These are phyloP conservation scores for Achaetomium macrosporum DNA, from an alignment of 2,329 filamentous ascomycete genomes.

Conservation along the genomic window DNA sequence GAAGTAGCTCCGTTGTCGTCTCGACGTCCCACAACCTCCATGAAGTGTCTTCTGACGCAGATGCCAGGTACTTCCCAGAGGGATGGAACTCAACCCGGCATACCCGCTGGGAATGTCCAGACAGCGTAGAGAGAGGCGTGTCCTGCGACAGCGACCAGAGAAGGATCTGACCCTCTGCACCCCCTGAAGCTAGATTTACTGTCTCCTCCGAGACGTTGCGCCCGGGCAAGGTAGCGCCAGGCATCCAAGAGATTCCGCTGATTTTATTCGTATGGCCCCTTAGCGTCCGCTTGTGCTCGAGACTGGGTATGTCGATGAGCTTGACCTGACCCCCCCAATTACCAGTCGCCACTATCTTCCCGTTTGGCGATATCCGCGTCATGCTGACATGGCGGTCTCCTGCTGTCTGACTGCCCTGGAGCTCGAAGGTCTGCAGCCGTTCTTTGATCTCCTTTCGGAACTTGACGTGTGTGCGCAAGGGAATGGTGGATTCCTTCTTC, in stretches of 20 bases:
- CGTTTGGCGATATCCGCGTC: conserved; percentile 81
- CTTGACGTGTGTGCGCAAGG: conserved; percentile 83
- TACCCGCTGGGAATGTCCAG: conserved; percentile 80
- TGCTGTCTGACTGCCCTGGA: conserved; percentile 89
- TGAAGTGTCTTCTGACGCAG: conserved; percentile 91
- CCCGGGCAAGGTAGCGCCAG: conserved; percentile 67
- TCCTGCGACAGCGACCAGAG: conserved; percentile 87
- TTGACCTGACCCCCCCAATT: conserved; percentile 92
- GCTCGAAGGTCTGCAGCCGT: conserved; percentile 71
- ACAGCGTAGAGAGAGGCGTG: conserved; percentile 73
- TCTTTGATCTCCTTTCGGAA: conserved; percentile 88
- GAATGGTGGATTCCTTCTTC: conserved; percentile 73
- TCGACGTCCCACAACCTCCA: conserved; percentile 96
- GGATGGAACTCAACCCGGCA: conserved; percentile 94
- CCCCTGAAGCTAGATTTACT: conserved; percentile 85
- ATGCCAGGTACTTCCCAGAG: conserved; percentile 81
- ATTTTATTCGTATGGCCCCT: conserved; percentile 85
- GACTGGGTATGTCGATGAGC: conserved; percentile 73
- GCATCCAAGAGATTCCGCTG: conserved; percentile 86
- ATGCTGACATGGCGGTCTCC: conserved; percentile 89
- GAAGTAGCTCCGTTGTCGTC: conserved; percentile 72
- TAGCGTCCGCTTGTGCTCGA: conserved; percentile 69
- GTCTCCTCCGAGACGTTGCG: conserved; percentile 64
- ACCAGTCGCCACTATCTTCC: conserved; percentile 76
- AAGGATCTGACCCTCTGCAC: conserved; percentile 79